Percentiles rank a stretch among this genome's conserved stretches.
Evolutionary conservation across 2,329 filamentous ascomycete genomes (phyloP).

Genomic region (Neoarthrinium moseri): DNA sequence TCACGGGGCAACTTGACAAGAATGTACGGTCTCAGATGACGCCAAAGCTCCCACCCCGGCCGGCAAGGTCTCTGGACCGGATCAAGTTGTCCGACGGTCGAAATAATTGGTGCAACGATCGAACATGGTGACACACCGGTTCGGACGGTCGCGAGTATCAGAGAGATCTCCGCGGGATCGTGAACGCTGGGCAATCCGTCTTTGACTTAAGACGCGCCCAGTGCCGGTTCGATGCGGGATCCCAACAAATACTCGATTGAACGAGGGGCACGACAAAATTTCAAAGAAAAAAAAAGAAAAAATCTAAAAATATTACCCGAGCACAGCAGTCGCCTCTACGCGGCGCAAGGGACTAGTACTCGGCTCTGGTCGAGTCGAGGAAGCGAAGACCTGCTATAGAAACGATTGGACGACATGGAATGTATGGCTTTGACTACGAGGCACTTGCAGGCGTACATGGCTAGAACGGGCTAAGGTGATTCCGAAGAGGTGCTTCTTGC

Average conservation of each 20-base stretch:
- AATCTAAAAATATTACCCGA: constrained; percentile 4
- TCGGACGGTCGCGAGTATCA: neutral
- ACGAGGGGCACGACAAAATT: neutral
- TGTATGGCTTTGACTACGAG: too few relatives aligned
- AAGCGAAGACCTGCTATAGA: constrained; percentile 6
- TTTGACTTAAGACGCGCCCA: neutral
- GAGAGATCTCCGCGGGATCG: neutral
- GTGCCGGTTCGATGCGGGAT: neutral
- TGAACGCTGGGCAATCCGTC: neutral
- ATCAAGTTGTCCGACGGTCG: constrained; percentile 1
- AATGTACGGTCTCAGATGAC: neutral
- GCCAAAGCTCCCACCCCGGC: neutral
- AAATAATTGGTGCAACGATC: constrained; percentile 1
- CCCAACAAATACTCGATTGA: constrained; percentile 4
- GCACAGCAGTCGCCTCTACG: constrained; percentile 7
- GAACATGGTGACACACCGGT: neutral
- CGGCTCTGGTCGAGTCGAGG: neutral
- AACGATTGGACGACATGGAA: neutral
- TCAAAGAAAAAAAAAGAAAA: neutral
- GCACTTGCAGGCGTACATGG: too few relatives aligned
- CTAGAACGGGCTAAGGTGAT: too few relatives aligned
- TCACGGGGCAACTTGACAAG: constrained; percentile 2
- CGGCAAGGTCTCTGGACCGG: constrained; percentile 1
- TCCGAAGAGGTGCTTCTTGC: too few relatives aligned
- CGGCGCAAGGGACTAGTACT: constrained; percentile 7